phyloP scores from a whole-genome alignment of 768 basidiomycete genomes.

The Mycena olivaceomarginata region DNA sequence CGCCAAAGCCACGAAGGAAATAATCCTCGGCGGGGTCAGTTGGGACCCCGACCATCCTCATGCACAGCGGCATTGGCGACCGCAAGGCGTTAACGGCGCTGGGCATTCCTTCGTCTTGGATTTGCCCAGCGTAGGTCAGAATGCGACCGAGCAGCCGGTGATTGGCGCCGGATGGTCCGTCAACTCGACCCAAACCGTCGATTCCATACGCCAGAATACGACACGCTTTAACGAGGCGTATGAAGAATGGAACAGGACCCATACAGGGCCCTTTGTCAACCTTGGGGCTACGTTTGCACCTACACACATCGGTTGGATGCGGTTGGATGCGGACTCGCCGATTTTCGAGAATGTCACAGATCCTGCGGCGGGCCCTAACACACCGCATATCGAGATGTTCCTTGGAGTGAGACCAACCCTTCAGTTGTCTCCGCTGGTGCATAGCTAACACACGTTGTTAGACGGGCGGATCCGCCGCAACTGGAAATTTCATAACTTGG shows the following conservation, averaged over 20 bases:
- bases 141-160: not conserved
- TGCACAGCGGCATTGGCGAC: not conserved
- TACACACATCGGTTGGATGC: not conserved
- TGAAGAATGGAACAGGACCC: slow-evolving; percentile 3
- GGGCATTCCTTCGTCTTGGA: not conserved
- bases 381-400: slow-evolving; percentile 8
- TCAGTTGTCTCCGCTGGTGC: not conserved
- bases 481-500: not conserved
- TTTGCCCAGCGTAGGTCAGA: not conserved
- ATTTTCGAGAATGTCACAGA: not conserved
- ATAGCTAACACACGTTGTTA: not conserved
- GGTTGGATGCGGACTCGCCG: not conserved
- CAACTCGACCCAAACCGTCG: not conserved
- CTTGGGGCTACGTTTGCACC: too few species aligned
- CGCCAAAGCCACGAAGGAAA: not conserved
- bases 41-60: not conserved
- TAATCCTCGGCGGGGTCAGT: slow-evolving; percentile 1
- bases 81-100: not conserved
- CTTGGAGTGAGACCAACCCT: not conserved
- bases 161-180: not conserved
- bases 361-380: not conserved
- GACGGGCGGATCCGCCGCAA: not conserved
- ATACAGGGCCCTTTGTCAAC: not conserved
- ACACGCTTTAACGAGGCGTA: slow-evolving; percentile 11
- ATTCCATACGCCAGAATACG: not conserved